phyloP scores from a whole-genome alignment of 2,329 filamentous ascomycete species.

The Sordariomycetes sp. region DNA sequence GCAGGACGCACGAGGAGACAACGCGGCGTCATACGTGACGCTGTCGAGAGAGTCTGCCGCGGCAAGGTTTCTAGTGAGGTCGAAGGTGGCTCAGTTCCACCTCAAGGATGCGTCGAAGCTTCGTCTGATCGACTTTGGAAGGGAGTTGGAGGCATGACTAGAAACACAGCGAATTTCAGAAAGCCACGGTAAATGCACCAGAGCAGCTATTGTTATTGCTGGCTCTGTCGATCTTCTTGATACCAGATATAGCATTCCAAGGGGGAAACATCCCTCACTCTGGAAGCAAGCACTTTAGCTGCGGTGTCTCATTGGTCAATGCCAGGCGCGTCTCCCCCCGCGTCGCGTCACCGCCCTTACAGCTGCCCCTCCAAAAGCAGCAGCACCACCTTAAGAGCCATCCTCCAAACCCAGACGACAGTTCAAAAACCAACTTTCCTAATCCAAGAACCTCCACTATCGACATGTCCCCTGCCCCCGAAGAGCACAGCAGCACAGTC shows the following conservation, averaged over 20 bases:
- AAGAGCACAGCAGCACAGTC: slow-evolving; percentile 42
- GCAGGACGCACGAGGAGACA: slow-evolving; percentile 43
- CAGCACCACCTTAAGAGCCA: background rate
- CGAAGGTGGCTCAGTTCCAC: slow-evolving; percentile 58
- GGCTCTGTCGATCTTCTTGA: too few relatives aligned
- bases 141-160: slow-evolving; percentile 43
- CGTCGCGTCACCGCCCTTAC: slow-evolving; percentile 19
- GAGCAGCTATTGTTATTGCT: too few relatives aligned
- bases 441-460: background rate
- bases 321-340: slow-evolving; percentile 12
- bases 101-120: slow-evolving; percentile 52
- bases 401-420: background rate
- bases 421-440: background rate
- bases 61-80: slow-evolving; percentile 53
- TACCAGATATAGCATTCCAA: too few relatives aligned
- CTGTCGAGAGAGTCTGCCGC: slow-evolving; percentile 53
- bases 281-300: slow-evolving; percentile 13
- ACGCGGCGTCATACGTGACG: slow-evolving; percentile 46
- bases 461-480: slow-evolving; percentile 14
- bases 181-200: too few relatives aligned
- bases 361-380: too few relatives aligned
- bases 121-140: slow-evolving; percentile 54
- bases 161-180: too few relatives aligned
- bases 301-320: slow-evolving; percentile 17
- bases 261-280: background rate